Conservation (phyloP, 805 yeast species). For the Phaffomyces opuntiae region DNA sequence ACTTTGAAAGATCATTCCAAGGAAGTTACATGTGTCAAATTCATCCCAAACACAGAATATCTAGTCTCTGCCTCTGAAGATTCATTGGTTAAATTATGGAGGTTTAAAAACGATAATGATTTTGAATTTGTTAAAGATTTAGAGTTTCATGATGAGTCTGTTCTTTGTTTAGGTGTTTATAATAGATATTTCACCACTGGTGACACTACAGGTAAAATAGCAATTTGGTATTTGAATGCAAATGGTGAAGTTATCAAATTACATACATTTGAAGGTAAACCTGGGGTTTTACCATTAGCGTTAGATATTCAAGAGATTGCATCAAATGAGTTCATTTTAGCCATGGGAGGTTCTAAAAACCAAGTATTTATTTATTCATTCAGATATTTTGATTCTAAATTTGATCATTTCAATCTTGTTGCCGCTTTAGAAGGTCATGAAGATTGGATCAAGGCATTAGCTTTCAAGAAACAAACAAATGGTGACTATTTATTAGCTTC, state of each 20-base stretch:
- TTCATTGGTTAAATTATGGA: conserved; percentile 56
- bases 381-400: conserved; percentile 9
- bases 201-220: conserved; percentile 52
- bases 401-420: conserved; percentile 26
- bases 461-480: conserved; percentile 40
- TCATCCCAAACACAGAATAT: conserved; percentile 36
- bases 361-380: conserved; percentile 50
- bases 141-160: conserved; percentile 40
- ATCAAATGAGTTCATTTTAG: conserved; percentile 37
- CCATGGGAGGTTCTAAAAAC: conserved; percentile 67
- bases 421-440: conserved; percentile 83
- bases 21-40: conserved; percentile 62
- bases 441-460: conserved; percentile 84
- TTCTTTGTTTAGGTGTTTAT: conserved; percentile 42
- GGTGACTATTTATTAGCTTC: conserved; percentile 67
- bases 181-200: conserved; percentile 48
- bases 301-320: conserved; percentile 28
- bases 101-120: conserved; percentile 14
- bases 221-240: conserved; percentile 40
- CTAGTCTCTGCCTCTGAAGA: conserved; percentile 68
- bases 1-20: conserved; percentile 57
- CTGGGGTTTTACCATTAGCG: conserved; percentile 45
- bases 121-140: conserved; percentile 26
- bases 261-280: conserved; percentile 29
- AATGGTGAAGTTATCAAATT: conserved; percentile 20